phyloP scores from a whole-genome alignment of 1,284 basidiomycete genomes.

The Xerocomus minutiporus region DNA sequence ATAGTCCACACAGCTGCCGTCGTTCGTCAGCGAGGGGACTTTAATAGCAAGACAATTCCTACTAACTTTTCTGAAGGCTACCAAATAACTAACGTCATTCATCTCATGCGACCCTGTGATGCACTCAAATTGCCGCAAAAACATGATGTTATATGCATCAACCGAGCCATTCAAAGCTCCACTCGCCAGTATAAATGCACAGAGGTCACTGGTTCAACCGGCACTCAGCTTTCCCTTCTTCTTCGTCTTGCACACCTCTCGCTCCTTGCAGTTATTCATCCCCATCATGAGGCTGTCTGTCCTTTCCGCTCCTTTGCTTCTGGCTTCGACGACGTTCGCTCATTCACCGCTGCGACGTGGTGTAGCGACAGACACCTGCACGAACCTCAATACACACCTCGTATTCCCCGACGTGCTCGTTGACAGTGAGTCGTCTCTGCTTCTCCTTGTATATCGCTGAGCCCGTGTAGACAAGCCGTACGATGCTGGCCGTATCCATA shows the following conservation, averaged over 20 bases:
- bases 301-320: conserved; percentile 18
- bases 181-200: background rate
- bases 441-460: background rate
- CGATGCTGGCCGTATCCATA: conserved; percentile 15
- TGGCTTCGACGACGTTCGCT: conserved; percentile 16
- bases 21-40: background rate
- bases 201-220: background rate
- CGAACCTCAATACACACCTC: conserved; percentile 13
- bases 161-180: background rate
- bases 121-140: background rate
- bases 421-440: conserved; percentile 6
- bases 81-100: background rate
- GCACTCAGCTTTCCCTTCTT: background rate
- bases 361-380: conserved; percentile 12
- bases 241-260: background rate
- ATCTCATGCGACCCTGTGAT: background rate
- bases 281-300: conserved; percentile 14
- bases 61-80: background rate
- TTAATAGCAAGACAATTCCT: background rate
- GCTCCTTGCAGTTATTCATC: background rate
- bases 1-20: background rate
- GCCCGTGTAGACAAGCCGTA: conserved; percentile 13
- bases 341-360: conserved; percentile 11
- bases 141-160: background rate
- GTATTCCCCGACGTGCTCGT: conserved; percentile 13